phyloP scores from a whole-genome alignment of 306 rosid species.

The Castanea mollissima region DNA sequence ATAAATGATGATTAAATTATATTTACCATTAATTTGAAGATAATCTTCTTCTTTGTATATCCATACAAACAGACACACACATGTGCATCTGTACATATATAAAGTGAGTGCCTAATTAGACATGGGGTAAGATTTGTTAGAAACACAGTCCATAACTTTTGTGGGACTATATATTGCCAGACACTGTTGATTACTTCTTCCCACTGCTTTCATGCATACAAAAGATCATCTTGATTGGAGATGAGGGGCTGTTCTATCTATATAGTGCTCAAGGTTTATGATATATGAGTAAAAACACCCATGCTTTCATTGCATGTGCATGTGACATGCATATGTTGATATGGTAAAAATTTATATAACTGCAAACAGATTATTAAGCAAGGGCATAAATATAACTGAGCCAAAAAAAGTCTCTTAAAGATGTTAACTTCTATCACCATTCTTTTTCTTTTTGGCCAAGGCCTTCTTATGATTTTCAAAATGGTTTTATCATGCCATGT shows the following conservation, averaged over 20 bases:
- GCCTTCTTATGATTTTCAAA: background rate
- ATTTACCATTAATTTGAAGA: no score
- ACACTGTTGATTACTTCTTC: background rate
- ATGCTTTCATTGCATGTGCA: background rate
- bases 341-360: background rate
- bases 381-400: background rate
- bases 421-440: background rate
- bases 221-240: background rate
- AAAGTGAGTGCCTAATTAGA: no score
- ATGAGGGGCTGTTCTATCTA: background rate
- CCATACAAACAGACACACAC: no score
- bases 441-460: background rate
- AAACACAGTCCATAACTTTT: background rate
- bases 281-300: background rate
- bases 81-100: no score
- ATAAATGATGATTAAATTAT: no score
- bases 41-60: no score
- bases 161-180: background rate
- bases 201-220: background rate
- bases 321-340: background rate
- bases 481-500: background rate
- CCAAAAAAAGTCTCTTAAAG: background rate
- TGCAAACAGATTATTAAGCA: background rate
- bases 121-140: no score
- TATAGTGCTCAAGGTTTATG: background rate